These are phyloP conservation scores for Rhodotorula kratochvilovae DNA, from an alignment of 768 basidiomycete genomes.

Conservation along the genomic window DNA sequence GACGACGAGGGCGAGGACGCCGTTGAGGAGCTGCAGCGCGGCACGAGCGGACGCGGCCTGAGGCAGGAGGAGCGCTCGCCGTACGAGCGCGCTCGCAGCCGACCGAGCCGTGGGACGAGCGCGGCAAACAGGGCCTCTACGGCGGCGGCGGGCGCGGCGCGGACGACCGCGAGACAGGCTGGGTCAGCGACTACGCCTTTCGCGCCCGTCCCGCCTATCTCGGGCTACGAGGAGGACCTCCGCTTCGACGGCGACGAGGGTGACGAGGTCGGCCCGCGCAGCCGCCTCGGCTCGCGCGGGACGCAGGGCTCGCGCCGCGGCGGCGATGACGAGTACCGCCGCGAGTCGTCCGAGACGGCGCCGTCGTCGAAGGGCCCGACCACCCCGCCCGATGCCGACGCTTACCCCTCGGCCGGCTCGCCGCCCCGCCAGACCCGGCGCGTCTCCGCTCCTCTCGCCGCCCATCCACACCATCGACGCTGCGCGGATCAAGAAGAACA, in stretches of 20 bases:
- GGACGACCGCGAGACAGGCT: conserved; percentile 36
- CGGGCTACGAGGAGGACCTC: conserved; percentile 25
- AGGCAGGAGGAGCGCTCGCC: not conserved
- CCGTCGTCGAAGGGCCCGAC: conserved; percentile 17
- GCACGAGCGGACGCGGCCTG: not conserved
- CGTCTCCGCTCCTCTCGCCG: not conserved
- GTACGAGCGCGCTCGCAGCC: not conserved
- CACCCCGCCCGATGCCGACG: not conserved
- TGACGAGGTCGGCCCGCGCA: not conserved
- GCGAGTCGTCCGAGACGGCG: conserved; percentile 8
- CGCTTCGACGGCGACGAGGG: conserved; percentile 9
- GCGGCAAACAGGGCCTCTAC: conserved; percentile 30
- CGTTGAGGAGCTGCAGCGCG: not conserved
- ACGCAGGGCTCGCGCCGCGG: not conserved
- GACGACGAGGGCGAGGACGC: not conserved
- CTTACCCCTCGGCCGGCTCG: not conserved
- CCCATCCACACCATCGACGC: conserved; percentile 11
- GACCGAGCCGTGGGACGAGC: conserved; percentile 25
- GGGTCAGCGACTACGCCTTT: conserved; percentile 26
- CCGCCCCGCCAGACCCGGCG: not conserved
- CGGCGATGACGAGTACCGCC: not conserved
- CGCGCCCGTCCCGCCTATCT: not conserved
- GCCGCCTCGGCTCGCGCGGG: not conserved
- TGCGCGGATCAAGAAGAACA: conserved; percentile 7
- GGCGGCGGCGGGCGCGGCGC: conserved; percentile 37